Evolutionary conservation across 169 alveolate genomes (phyloP), one percentile per base, ranked within the genome.

Genomic region (Eimeria tenella): DNA sequence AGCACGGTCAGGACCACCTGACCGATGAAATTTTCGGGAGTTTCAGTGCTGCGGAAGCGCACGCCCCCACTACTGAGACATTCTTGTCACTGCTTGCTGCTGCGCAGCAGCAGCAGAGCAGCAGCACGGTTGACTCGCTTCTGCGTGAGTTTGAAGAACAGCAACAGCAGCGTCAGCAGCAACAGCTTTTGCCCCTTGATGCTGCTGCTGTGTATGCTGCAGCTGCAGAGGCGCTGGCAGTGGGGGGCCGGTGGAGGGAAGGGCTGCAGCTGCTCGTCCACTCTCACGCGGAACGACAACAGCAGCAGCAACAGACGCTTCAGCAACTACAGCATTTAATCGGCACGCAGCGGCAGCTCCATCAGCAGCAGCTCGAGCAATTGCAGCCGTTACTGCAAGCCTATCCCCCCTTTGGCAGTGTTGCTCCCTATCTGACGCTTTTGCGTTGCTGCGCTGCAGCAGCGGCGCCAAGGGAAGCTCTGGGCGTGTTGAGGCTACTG

Each of bases 391-490:
- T 83, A 55, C 79, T 83, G 49, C 91, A 60, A 42, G 21, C 74
- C 60, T 83, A 9, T 42, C 91, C 91, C 49, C 91, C 74, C 5
- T 17, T 49, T 42, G 91, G 91, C 79, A 83, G 91, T 42, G 91
- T 83, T 70, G 31, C 62, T 11, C 91, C 91, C 9, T 83, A 83
- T 23, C 91, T 83, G 5, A 77, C 91, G 42, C 19, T 83, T 19
- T 77, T 83, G 77, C 74, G 91, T 25, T 83, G 65, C 91, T 83
- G 91, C 56, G 53, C 77, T 31, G 91, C 91, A 83, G 91, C 91
- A 42, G 91, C 62, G 58, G 91, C 91, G 50, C 91, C 79, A 25
- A 52, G 91, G 70, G 91, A 83, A 62, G 77, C 91, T 31, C 91
- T 83, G n/a, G 91, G 91, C 79, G 58, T 83, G 79, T 62, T 83